Evolutionary conservation across 1,284 basidiomycete genomes (phyloP).

Genomic region (Microbotryomycetes sp.): DNA sequence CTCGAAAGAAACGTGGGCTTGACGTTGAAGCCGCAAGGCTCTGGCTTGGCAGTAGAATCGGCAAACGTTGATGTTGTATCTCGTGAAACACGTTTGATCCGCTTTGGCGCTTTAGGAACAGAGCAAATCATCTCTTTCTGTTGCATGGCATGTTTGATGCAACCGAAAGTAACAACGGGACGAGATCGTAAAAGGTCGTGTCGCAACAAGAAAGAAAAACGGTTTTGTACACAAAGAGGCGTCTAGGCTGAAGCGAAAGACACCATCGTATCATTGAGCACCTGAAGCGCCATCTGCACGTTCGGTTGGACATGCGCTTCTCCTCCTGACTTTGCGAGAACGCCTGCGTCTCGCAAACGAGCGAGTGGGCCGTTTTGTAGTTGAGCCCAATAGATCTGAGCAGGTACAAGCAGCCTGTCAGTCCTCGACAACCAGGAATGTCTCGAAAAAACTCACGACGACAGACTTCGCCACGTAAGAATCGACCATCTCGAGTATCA

Average conservation of each 20-base stretch:
- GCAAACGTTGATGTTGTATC: neutral
- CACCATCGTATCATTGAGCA: conserved; percentile 8
- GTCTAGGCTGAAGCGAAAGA: neutral
- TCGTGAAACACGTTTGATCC: neutral
- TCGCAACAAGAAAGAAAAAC: too few relatives aligned
- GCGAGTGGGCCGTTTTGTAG: conserved; percentile 5
- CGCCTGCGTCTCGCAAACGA: conserved; percentile 14
- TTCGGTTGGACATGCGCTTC: conserved; percentile 18
- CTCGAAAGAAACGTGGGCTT: neutral
- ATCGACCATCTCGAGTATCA: conserved; percentile 69
- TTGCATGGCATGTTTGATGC: too few relatives aligned
- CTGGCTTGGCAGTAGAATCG: too few relatives aligned
- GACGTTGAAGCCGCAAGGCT: too few relatives aligned
- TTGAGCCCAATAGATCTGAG: conserved; percentile 26
- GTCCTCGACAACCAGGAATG: neutral
- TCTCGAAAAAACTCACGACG: conserved; percentile 4
- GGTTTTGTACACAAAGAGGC: neutral
- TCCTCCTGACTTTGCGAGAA: conserved; percentile 22
- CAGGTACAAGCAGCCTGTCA: too few relatives aligned
- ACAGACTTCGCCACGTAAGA: conserved; percentile 49
- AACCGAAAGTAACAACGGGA: too few relatives aligned
- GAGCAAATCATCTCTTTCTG: too few relatives aligned
- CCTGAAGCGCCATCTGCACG: conserved; percentile 16
- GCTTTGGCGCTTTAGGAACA: too few relatives aligned
- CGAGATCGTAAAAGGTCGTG: too few relatives aligned